These are phyloP conservation scores for Lolium rigidum DNA, from an alignment of 176 grass and related monocot genomes.

Conservation along the genomic window DNA sequence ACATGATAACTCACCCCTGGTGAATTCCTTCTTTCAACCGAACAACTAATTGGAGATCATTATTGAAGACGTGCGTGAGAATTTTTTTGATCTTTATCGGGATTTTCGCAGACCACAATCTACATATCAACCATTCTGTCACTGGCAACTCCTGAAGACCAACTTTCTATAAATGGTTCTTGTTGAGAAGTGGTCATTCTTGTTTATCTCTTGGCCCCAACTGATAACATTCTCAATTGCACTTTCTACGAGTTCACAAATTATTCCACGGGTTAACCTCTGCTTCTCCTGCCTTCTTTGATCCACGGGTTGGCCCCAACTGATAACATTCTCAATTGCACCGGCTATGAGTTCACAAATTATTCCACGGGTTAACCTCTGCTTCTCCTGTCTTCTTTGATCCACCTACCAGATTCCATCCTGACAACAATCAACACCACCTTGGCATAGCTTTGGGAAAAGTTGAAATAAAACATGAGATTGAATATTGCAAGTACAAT, in stretches of 20 bases:
- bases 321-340: slow-evolving; percentile 3
- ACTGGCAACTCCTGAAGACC: background rate
- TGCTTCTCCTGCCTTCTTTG: background rate
- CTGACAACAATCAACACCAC: slow-evolving; percentile 6
- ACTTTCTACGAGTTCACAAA: background rate
- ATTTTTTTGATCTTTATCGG: background rate
- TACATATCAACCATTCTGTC: background rate
- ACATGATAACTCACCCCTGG: background rate
- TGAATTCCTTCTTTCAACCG: background rate
- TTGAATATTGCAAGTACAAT: background rate
- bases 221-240: background rate
- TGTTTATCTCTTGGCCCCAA: slow-evolving; percentile 11
- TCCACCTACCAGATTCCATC: background rate
- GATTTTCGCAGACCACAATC: background rate
- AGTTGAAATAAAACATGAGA: slow-evolving; percentile 13
- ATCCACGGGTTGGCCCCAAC: background rate
- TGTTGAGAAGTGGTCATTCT: background rate
- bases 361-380: background rate
- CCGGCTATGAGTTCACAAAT: background rate
- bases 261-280: background rate
- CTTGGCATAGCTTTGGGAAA: background rate
- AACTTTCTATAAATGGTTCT: background rate
- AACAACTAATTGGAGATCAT: background rate
- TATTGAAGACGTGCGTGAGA: background rate
- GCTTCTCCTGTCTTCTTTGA: background rate